Evolutionary conservation across 2,329 filamentous ascomycete genomes (phyloP).

Genomic region (Zarea fungicola): DNA sequence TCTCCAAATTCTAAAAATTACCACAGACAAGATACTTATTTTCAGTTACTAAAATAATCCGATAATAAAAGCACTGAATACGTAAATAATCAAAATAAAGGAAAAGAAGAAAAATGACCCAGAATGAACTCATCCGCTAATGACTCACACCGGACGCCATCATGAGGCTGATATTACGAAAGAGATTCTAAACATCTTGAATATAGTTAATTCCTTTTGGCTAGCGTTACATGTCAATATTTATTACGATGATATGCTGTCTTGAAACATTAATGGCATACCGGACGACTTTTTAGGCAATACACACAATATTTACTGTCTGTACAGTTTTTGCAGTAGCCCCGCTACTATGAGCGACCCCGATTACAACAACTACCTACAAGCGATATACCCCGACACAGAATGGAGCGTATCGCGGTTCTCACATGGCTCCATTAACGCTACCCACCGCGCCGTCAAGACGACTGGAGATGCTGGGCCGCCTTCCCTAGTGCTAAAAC

Average conservation of each 20-base stretch:
- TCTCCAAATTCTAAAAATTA: too few species aligned
- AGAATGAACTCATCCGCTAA: not conserved
- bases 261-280: not conserved
- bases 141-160: not conserved
- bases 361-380: constrained; percentile 1
- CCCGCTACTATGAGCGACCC: not conserved
- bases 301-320: not conserved
- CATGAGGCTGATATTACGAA: not conserved
- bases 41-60: too few species aligned
- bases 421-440: constrained; percentile 10
- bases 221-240: not conserved
- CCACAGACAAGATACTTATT: too few species aligned
- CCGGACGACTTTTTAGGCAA: not conserved
- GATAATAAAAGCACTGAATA: too few species aligned
- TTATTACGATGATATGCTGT: not conserved
- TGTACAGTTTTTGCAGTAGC: too few species aligned
- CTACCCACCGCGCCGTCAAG: constrained; percentile 8
- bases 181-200: too few species aligned
- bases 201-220: too few species aligned
- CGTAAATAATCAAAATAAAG: too few species aligned
- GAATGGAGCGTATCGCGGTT: not conserved
- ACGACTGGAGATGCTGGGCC: not conserved
- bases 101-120: too few species aligned
- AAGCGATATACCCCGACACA: constrained; percentile 1
- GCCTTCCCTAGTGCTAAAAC: constrained; percentile 5